Evolutionary conservation across 2,329 filamentous ascomycete genomes (phyloP), one percentile per base, ranked within the genome.

Genomic region (Cladophialophora chaetospira): DNA sequence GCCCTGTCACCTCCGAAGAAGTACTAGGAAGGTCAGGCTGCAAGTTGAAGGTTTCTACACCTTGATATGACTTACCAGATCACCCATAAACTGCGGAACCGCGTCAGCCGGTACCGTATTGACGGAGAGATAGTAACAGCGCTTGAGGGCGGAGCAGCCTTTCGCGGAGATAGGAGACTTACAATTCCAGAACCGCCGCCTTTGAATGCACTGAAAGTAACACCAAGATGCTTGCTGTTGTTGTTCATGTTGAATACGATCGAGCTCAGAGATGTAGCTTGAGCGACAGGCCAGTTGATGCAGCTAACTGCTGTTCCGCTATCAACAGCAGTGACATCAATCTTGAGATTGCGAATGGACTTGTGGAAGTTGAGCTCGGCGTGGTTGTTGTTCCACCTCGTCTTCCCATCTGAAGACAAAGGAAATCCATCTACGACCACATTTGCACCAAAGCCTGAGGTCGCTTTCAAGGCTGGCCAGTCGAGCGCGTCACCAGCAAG

Each of bases 11-110:
- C 42, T 29, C 42, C 42, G 13, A 45, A 26, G 15, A 28, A 45
- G 17, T 15, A 29, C 42, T 29, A 26, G 25, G 9, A 36, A 15
- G 33, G 33, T 36, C 33, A 36, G 33, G 4, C 33, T 36, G 33
- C 2, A 5, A 6, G 17, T 2, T 36, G 17, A 13, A 36, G 33
- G n/a, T n/a, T n/a, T 36, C 33, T 13, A 13, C 13, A 36, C 8
- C 8, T 2, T 15, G 13, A 36, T 36, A 2, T 36, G 13, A 36
- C 33, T 4, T 8, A 36, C 33, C 25, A 28, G 15, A 10, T 45
- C 42, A 13, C 42, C 26, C 42, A 45, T 45, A 5, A 45, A 45
- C n/a, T n/a, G n/a, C n/a, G n/a, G n/a, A n/a, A n/a, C n/a, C n/a
- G n/a, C n/a, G n/a, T n/a, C n/a, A n/a, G n/a, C n/a, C n/a, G n/a